Base-by-base conservation (phyloP, 345 rosid species). In the Atalantia buxifolia region DNA sequence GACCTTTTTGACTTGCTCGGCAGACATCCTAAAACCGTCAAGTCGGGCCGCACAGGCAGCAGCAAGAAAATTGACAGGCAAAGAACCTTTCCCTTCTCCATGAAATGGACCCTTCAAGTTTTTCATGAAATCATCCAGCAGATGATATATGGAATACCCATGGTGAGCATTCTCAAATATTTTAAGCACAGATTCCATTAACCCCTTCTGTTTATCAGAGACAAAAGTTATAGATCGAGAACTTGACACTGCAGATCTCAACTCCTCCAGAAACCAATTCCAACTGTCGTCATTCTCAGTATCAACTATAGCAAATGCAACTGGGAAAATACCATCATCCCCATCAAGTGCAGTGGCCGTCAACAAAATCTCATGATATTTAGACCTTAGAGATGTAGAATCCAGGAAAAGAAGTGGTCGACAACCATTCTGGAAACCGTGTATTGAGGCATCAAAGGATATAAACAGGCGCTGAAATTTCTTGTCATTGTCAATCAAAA, bases 371-470 rank as follows among this genome's bases (percentile, higher is more conserved):
- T 93, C 99, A 66, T 91, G 92, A 79, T 88, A 90, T 83, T 91
- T 91, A 73, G 97, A 93, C 83, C 87, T 92, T 72, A 95, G 69
- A 1, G 89, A 80, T 25, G 86, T 86, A 42, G 94, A 86, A 75
- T 94, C 98, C 57, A 95, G 96, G 80, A 92, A 93, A 78, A 95
- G 81, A 83, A 95, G 90, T 0, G 94, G 99, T n/a, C 98, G 87
- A 68, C 99, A 95, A 76, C 94, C 97, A 83, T 79, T 85, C 78
- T 85, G 76, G 81, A 92, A 95, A 77, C 99, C 98, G 60, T 79
- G 78, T 68, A 89, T 77, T 50, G 90, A 84, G 69, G 97, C 91
- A 38, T 81, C 84, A 84, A 91, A 91, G 53, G 93, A 89, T 45
- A 95, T 74, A 83, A 93, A 93, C 68, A 95, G 92, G 62, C 85